Base-by-base conservation (phyloP, 768 basidiomycete genomes). In the Lentinula sp. region DNA sequence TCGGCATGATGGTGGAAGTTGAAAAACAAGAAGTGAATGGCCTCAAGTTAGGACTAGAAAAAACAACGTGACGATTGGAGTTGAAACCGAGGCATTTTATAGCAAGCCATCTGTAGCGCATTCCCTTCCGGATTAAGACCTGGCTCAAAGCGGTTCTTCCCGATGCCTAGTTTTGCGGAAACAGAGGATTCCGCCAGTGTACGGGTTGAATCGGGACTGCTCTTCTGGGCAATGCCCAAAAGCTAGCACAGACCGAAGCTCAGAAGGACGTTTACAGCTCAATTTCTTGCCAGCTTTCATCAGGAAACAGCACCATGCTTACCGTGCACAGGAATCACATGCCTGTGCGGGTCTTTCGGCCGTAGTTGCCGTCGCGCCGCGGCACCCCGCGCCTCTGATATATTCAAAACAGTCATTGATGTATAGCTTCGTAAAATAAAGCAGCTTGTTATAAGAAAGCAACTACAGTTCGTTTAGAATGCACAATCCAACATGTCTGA, bases 1-100 rank as follows among this genome's bases (percentile, higher is more conserved):
- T 60, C 21, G 57, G 43, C 57, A 40, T 87, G 83, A 55, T 84
- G 77, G 70, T 83, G 80, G 65, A 85, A 83, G 88, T 89, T 90
- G 66, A 66, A 83, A 74, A 62, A 16, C 1, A 35, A 50, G 23
- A 46, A 48, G 46, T 7, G 21, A 48, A 48, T 59, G 18, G 23
- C 31, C n/a, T 60, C 4, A 28, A 39, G 59, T 62, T 50, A 49
- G 45, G 45, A 18, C 15, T 59, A 31, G 55, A 4, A 42, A 43
- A 40, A 56, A 48, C 28, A 63, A 63, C 51, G 56, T 64, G 65
- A 59, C 53, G 59, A 48, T 46, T 46, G 48, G 34, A 42, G 52
- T 56, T 34, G 55, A 61, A 31, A 65, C 63, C 64, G 60, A 67
- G 57, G 31, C 61, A 59, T 67, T 73, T 76, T 74, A 75, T 74